Evolutionary conservation across 2,329 filamentous ascomycete species (phyloP).

Genomic region (Penicillium capsulatum): DNA sequence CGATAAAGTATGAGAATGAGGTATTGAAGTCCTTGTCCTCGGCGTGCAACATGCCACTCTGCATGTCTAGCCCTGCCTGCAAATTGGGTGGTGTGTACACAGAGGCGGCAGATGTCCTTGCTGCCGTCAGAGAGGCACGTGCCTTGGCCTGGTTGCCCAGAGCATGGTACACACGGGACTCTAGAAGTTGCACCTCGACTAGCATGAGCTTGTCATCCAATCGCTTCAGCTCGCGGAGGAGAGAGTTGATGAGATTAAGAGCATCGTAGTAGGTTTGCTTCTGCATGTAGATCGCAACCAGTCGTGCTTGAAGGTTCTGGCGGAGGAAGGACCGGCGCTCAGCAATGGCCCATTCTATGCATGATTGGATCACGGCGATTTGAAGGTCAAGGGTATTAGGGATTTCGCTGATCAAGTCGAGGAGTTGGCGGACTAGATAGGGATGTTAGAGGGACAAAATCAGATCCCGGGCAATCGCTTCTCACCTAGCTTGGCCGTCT

Average conservation of each 20-base stretch:
- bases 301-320: slow-evolving; percentile 94
- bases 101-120: slow-evolving; percentile 89
- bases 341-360: slow-evolving; percentile 97
- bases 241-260: slow-evolving; percentile 90
- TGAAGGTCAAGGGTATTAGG: slow-evolving; percentile 93
- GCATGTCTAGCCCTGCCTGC: slow-evolving; percentile 97
- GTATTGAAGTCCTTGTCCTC: slow-evolving; percentile 99
- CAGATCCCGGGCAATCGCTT: neutral
- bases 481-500: slow-evolving; percentile 95
- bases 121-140: slow-evolving; percentile 87
- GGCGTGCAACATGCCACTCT: slow-evolving; percentile 96
- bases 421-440: slow-evolving; percentile 77
- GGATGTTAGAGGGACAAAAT: slow-evolving; percentile 3
- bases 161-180: slow-evolving; percentile 95
- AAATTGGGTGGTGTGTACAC: slow-evolving; percentile 95
- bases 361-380: slow-evolving; percentile 93
- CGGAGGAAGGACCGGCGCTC: slow-evolving; percentile 94
- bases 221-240: slow-evolving; percentile 94
- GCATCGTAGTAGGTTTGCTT: slow-evolving; percentile 98
- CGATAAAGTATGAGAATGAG: slow-evolving; percentile 97
- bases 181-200: slow-evolving; percentile 94
- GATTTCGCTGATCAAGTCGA: slow-evolving; percentile 91
- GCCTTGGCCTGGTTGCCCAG: slow-evolving; percentile 95
- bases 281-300: slow-evolving; percentile 91
- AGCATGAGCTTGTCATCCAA: slow-evolving; percentile 97